A percentile compares a stretch with the other conserved stretches of the same genome.
These are phyloP conservation scores for Vitellaria paradoxa DNA, from an alignment of 179 eudicot genomes.

Conservation along the genomic window DNA sequence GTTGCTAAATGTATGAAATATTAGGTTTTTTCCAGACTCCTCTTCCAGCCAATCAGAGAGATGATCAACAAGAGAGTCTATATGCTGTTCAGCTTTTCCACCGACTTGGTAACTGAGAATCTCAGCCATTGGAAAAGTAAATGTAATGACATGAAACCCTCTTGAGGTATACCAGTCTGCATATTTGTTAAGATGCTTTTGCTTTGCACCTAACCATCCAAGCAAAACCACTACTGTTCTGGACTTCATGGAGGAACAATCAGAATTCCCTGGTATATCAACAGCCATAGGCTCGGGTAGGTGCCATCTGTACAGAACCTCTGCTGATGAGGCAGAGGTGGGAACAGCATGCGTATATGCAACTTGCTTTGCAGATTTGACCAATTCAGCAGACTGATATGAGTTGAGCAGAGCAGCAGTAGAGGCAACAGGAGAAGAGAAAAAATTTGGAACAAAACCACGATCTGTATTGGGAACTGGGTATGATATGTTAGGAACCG, in stretches of 20 bases:
- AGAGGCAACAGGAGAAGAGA: constrained; percentile 28
- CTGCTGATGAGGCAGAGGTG: constrained; percentile 41
- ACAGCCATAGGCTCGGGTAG: constrained; percentile 61
- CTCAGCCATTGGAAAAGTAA: constrained; percentile 93
- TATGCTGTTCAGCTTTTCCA: constrained; percentile 85
- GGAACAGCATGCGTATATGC: constrained; percentile 31
- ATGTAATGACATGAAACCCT: constrained; percentile 92
- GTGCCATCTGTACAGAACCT: constrained; percentile 85
- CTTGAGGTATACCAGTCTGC: constrained; percentile 94
- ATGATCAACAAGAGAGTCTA: constrained; percentile 74
- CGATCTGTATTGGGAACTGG: constrained; percentile 23
- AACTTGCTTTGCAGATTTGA: constrained; percentile 51
- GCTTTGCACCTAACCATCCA: constrained; percentile 98
- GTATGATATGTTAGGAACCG: constrained; percentile 47
- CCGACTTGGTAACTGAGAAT: constrained; percentile 84
- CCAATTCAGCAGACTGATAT: constrained; percentile 69
- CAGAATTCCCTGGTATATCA: constrained; percentile 47
- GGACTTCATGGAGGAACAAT: constrained; percentile 65
- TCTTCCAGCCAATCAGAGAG: constrained; percentile 90
- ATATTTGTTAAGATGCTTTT: constrained; percentile 83
- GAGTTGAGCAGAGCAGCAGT: constrained; percentile 41
- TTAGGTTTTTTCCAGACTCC: constrained; percentile 80
- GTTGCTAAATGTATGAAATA: constrained; percentile 96
- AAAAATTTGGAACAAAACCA: constrained; percentile 19
- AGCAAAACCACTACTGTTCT: constrained; percentile 85